Evolutionary conservation across 2,329 filamentous ascomycete genomes (phyloP).

Genomic region (Celoporthe dispersa): DNA sequence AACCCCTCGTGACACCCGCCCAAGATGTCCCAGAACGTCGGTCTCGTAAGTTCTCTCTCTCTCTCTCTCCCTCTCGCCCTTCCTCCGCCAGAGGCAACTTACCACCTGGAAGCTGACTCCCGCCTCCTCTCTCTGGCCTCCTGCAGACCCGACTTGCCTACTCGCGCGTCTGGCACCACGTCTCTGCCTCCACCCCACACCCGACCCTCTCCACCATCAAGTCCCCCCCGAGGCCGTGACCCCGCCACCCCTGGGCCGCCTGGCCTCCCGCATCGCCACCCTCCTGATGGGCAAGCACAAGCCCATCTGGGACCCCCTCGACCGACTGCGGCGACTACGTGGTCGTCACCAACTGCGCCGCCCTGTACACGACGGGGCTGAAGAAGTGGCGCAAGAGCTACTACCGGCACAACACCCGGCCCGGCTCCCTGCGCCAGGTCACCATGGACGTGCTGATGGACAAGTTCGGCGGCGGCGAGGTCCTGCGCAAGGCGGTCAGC

Average conservation of each 20-base stretch:
- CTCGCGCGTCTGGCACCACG: constrained; percentile 90
- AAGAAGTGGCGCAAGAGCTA: constrained; percentile 95
- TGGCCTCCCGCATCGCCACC: constrained; percentile 84
- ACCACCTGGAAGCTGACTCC: constrained; percentile 15
- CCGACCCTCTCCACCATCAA: constrained; percentile 59
- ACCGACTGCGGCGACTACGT: constrained; percentile 99
- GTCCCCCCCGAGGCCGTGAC: constrained; percentile 55
- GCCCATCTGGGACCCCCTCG: constrained; percentile 93
- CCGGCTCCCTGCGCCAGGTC: constrained; percentile 83
- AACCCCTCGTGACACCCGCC: constrained; percentile 35
- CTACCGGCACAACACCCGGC: constrained; percentile 91
- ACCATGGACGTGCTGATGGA: constrained; percentile 95
- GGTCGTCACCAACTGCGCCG: constrained; percentile 86
- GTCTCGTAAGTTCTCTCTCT: constrained; percentile 61
- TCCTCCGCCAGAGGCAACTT: not conserved
- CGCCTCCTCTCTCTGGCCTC: not conserved
- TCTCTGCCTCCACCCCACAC: constrained; percentile 72
- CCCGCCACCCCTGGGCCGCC: constrained; percentile 82
- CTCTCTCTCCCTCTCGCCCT: not conserved
- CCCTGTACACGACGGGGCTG: constrained; percentile 85
- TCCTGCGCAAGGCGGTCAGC: constrained; percentile 87
- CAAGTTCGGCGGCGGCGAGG: constrained; percentile 91
- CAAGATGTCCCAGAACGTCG: constrained; percentile 79
- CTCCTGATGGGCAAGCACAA: constrained; percentile 99
- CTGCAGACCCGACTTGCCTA: constrained; percentile 91